Conservation (phyloP, 2,329 filamentous ascomycete species). For the Pseudocercospora fijiensis region DNA sequence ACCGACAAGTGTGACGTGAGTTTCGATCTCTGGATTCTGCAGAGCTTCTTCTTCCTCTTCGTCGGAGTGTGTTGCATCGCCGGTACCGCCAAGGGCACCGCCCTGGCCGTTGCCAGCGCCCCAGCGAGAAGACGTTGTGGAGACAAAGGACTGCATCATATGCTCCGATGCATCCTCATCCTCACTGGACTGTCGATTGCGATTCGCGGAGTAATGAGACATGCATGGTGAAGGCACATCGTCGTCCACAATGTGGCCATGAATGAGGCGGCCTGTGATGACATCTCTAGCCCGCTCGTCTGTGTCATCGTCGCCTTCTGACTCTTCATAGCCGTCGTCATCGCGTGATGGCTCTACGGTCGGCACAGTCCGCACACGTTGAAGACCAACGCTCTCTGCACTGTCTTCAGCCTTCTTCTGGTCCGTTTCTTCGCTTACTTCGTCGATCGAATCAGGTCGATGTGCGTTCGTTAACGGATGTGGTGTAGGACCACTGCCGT, state of each 20-base stretch:
- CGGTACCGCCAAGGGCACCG: conserved; percentile 72
- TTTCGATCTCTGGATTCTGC: conserved; percentile 76
- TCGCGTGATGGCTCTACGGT: conserved; percentile 31
- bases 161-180: conserved; percentile 65
- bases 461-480: conserved; percentile 35
- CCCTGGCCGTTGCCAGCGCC: conserved; percentile 43
- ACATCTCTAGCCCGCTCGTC: conserved; percentile 74
- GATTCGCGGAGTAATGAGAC: conserved; percentile 59
- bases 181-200: conserved; percentile 47
- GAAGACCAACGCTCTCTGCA: conserved; percentile 16
- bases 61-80: conserved; percentile 76
- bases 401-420: conserved; percentile 3
- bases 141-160: conserved; percentile 80
- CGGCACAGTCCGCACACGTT: conserved; percentile 31
- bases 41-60: conserved; percentile 94
- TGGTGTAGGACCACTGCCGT: conserved; percentile 33
- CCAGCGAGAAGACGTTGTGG: conserved; percentile 69
- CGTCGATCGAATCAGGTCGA: conserved; percentile 33
- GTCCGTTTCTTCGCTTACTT: conserved; percentile 1
- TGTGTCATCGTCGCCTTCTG: conserved; percentile 37
- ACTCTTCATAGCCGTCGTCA: conserved; percentile 38
- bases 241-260: conserved; percentile 85
- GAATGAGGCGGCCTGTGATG: conserved; percentile 83
- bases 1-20: conserved; percentile 95
- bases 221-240: conserved; percentile 77